Evolutionary conservation across 495 filamentous ascomycete genomes (phyloP).

Genomic region (Bombardia bombarda): DNA sequence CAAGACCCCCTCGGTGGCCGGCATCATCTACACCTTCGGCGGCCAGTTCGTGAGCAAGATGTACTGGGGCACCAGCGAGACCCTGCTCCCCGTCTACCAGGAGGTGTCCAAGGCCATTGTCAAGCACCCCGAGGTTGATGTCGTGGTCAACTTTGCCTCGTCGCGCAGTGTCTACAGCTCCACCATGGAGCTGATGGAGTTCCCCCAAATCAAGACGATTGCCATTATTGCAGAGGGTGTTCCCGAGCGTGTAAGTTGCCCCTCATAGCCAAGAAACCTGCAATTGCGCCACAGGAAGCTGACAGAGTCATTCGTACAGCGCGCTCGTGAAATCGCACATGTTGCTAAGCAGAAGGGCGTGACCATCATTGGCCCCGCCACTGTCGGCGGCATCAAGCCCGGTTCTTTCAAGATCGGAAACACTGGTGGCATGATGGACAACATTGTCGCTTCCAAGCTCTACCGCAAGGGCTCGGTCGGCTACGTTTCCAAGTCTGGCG

Average conservation of each 20-base stretch:
- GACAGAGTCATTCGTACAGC: slow-evolving; percentile 35
- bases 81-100: slow-evolving; percentile 96
- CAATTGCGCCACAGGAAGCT: not conserved
- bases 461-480: slow-evolving; percentile 98
- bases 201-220: slow-evolving; percentile 93
- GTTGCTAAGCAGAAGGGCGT: slow-evolving; percentile 96
- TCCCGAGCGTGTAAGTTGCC: slow-evolving; percentile 74
- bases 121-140: slow-evolving; percentile 96
- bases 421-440: slow-evolving; percentile 99
- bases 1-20: slow-evolving; percentile 87
- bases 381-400: slow-evolving; percentile 98
- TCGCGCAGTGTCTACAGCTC: slow-evolving; percentile 97
- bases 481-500: slow-evolving; percentile 99
- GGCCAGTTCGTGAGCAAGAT: slow-evolving; percentile 99
- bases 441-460: slow-evolving; percentile 99
- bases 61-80: slow-evolving; percentile 99
- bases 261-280: not conserved
- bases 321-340: slow-evolving; percentile 94
- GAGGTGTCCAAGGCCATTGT: slow-evolving; percentile 85
- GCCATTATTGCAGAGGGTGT: slow-evolving; percentile 99
- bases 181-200: slow-evolving; percentile 97
- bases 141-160: slow-evolving; percentile 97
- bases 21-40: slow-evolving; percentile 99
- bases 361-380: slow-evolving; percentile 97
- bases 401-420: slow-evolving; percentile 99